Conservation (phyloP, 805 yeast genomes). For the Barnettozyma pratensis region DNA sequence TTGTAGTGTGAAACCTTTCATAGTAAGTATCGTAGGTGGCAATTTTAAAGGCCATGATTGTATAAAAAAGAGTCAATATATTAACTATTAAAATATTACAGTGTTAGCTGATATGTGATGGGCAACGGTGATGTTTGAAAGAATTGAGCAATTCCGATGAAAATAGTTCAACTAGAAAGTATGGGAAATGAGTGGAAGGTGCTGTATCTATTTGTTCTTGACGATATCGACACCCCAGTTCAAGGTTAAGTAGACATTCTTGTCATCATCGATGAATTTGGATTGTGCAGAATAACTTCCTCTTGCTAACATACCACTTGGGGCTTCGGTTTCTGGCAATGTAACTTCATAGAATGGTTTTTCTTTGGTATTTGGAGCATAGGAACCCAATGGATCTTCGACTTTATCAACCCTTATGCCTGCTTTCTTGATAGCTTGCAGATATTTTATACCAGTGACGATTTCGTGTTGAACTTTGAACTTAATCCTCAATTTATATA, state of each 20-base stretch:
- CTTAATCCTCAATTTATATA: constrained; percentile 65
- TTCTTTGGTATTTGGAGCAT: constrained; percentile 79
- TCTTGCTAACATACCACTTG: constrained; percentile 83
- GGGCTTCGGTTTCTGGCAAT: constrained; percentile 76
- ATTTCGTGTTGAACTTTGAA: constrained; percentile 88
- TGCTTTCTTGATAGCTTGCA: constrained; percentile 79
- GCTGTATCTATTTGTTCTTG: constrained; percentile 36
- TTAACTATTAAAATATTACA: too few species aligned
- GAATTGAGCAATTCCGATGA: too few species aligned
- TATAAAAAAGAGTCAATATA: too few species aligned
- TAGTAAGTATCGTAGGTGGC: too few species aligned
- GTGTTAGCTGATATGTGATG: too few species aligned
- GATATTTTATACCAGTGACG: constrained; percentile 83
- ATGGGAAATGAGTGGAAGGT: too few species aligned
- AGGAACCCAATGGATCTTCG: constrained; percentile 87
- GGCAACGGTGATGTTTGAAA: too few species aligned
- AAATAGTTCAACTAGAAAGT: too few species aligned
- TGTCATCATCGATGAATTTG: constrained; percentile 84
- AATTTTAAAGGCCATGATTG: too few species aligned
- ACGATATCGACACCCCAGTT: constrained; percentile 86
- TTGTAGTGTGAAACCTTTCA: too few species aligned
- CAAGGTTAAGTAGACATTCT: constrained; percentile 60
- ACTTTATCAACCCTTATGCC: constrained; percentile 83
- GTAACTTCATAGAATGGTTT: constrained; percentile 71
- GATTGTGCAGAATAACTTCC: constrained; percentile 79